Evolutionary conservation across 192 early-diverging fungal species (phyloP).

Genomic region (Mortierella alpina): DNA sequence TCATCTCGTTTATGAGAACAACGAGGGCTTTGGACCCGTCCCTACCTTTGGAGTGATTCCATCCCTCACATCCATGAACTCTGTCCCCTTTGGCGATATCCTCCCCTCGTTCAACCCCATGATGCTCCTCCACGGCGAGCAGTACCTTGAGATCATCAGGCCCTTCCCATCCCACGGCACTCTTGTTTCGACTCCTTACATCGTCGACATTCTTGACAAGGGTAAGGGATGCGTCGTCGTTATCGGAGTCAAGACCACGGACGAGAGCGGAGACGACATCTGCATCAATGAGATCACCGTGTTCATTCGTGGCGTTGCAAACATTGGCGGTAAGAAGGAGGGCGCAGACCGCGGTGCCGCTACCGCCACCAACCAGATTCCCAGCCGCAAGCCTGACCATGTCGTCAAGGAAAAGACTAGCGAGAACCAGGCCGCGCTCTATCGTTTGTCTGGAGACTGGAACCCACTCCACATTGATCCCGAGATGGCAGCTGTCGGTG

Average conservation of each 20-base stretch:
- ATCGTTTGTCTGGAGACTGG: slow-evolving; percentile 94
- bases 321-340: slow-evolving; percentile 85
- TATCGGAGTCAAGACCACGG: slow-evolving; percentile 83
- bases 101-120: slow-evolving; percentile 88
- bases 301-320: slow-evolving; percentile 95
- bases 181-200: slow-evolving; percentile 76
- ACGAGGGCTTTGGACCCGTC: slow-evolving; percentile 83
- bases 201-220: slow-evolving; percentile 98
- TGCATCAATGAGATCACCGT: slow-evolving; percentile 90
- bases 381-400: slow-evolving; percentile 87
- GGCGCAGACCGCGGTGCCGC: slow-evolving; percentile 80
- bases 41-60: slow-evolving; percentile 95
- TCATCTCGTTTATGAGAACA: slow-evolving; percentile 92
- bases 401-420: slow-evolving; percentile 86
- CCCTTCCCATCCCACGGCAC: slow-evolving; percentile 87
- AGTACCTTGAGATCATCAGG: slow-evolving; percentile 90
- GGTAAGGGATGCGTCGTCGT: slow-evolving; percentile 91
- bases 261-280: slow-evolving; percentile 79
- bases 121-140: slow-evolving; percentile 99
- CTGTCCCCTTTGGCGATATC: slow-evolving; percentile 76
- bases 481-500: slow-evolving; percentile 90
- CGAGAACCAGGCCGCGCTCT: slow-evolving; percentile 94
- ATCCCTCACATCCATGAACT: slow-evolving; percentile 74
- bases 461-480: slow-evolving; percentile 99
- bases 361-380: slow-evolving; percentile 82